Evolutionary conservation across 169 alveolate genomes (phyloP).

Genomic region (Theileria annulata): DNA sequence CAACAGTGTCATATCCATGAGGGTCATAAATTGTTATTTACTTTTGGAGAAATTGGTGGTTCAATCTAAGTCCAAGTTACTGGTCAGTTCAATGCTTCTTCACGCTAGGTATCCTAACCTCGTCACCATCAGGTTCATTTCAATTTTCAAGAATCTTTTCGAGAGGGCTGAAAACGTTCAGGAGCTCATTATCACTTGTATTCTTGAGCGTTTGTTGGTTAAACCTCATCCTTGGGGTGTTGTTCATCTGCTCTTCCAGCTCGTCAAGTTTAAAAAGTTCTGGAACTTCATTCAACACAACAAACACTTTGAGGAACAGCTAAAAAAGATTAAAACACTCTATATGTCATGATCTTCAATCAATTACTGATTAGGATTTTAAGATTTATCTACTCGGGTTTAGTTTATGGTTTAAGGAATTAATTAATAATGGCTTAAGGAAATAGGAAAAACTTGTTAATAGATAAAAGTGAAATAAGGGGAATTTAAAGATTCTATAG

Average conservation of each 20-base stretch:
- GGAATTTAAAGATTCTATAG: too few relatives aligned
- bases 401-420: neutral
- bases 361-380: too few relatives aligned
- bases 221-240: slow-evolving; percentile 98
- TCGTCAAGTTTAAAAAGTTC: slow-evolving; percentile 58
- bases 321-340: slow-evolving; percentile 41
- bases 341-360: neutral
- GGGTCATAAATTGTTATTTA: slow-evolving; percentile 61
- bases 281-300: slow-evolving; percentile 55
- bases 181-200: slow-evolving; percentile 88
- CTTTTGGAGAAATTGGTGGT: slow-evolving; percentile 76
- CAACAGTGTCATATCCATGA: slow-evolving; percentile 57
- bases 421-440: neutral
- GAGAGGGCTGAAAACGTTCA: slow-evolving; percentile 86
- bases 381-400: too few relatives aligned
- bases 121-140: slow-evolving; percentile 91
- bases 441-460: neutral
- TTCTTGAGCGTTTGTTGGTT: slow-evolving; percentile 87
- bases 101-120: slow-evolving; percentile 95
- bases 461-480: neutral
- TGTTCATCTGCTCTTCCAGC: slow-evolving; percentile 55
- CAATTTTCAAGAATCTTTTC: slow-evolving; percentile 71
- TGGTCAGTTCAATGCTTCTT: slow-evolving; percentile 89
- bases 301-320: slow-evolving; percentile 60
- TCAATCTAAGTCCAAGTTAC: slow-evolving; percentile 84